Conservation (phyloP, 2,329 filamentous ascomycete genomes). For the Rhynchosporium graminicola region DNA sequence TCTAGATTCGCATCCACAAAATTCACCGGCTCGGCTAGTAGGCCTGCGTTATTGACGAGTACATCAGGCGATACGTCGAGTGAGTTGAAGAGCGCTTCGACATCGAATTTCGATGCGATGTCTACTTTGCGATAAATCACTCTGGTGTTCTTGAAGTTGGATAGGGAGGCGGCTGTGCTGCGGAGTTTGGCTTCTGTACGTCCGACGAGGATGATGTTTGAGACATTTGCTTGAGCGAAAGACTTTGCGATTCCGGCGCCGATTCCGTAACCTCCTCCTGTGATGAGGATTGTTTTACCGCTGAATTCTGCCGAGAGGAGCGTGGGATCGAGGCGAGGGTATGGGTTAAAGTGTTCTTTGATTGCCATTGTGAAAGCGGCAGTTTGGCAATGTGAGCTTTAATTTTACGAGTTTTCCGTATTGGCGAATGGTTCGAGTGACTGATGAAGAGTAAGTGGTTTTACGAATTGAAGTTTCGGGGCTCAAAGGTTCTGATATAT, state of each 20-base stretch:
- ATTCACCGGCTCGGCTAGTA: slow-evolving; percentile 5
- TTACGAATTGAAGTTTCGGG: neutral
- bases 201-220: slow-evolving; percentile 9
- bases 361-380: neutral
- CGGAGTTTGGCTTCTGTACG: slow-evolving; percentile 5
- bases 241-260: slow-evolving; percentile 1
- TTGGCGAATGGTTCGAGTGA: neutral
- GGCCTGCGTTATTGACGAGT: slow-evolving; percentile 18
- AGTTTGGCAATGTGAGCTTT: neutral
- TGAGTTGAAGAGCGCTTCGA: neutral
- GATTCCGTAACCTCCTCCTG: slow-evolving; percentile 15
- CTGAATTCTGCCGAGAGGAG: slow-evolving; percentile 40
- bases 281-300: slow-evolving; percentile 29
- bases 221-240: slow-evolving; percentile 8
- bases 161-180: neutral
- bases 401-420: neutral
- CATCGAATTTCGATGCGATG: neutral
- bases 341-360: neutral
- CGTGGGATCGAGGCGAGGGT: neutral
- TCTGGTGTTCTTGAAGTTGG: neutral
- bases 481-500: neutral
- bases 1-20: slow-evolving; percentile 11
- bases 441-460: neutral
- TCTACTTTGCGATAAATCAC: slow-evolving; percentile 6
- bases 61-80: neutral